Percentiles rank a stretch among this genome's conserved stretches.
These are phyloP conservation scores for Ulmus americana DNA, from an alignment of 331 rosid species.

Conservation along the genomic window DNA sequence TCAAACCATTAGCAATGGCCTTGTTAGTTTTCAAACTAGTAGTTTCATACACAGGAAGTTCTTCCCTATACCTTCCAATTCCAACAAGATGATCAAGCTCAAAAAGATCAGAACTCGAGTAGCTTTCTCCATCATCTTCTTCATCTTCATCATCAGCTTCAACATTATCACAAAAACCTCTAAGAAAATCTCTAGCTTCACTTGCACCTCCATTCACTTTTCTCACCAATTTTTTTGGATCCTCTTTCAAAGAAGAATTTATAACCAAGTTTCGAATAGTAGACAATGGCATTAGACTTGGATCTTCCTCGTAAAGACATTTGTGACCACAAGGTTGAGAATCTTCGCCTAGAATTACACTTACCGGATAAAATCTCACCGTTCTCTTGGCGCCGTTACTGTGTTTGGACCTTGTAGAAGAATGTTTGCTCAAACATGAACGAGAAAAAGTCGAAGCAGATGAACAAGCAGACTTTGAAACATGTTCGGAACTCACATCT, in stretches of 20 bases:
- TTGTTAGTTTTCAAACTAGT: constrained; percentile 62
- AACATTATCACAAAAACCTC: constrained; percentile 25
- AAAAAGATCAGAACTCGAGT: constrained; percentile 76
- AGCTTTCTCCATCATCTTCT: constrained; percentile 44
- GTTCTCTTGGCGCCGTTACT: constrained; percentile 36
- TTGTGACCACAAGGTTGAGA: constrained; percentile 27
- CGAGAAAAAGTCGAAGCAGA: constrained; percentile 40
- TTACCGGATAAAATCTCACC: constrained; percentile 59
- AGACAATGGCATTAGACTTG: constrained; percentile 39
- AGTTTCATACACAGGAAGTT: constrained; percentile 86
- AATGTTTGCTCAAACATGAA: constrained; percentile 63
- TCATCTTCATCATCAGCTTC: constrained; percentile 24
- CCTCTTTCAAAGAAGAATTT: constrained; percentile 26
- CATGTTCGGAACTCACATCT: constrained; percentile 49
- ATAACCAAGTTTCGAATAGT: constrained; percentile 26
- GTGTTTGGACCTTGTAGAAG: constrained; percentile 39
- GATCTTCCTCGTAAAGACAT: constrained; percentile 33
- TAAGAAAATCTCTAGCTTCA: constrained; percentile 20
- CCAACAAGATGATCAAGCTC: constrained; percentile 76
- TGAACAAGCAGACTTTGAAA: constrained; percentile 42
- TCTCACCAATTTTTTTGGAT: constrained; percentile 3
- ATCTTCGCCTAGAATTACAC: constrained; percentile 54
- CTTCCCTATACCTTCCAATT: constrained; percentile 60
- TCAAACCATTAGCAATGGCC: constrained; percentile 71
- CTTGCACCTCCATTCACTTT: constrained; percentile 17